Evolutionary conservation across 768 basidiomycete genomes (phyloP), one percentile per base, ranked within the genome.

Genomic region (Lactarius indigo): DNA sequence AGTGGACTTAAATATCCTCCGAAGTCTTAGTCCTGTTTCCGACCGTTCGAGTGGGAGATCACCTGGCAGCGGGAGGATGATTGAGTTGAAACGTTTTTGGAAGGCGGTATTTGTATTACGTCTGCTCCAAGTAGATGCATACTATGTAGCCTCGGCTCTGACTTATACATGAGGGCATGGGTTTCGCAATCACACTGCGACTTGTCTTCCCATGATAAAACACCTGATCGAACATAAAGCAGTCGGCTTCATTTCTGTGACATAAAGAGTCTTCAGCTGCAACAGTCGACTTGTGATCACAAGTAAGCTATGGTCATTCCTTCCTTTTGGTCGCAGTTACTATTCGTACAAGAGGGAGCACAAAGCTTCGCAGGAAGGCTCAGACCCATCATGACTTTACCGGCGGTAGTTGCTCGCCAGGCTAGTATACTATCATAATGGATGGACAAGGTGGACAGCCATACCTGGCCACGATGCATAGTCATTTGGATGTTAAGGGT

Each of bases 1-100:
- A 77, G 73, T 31, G 87, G 85, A 33, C 81, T 91, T 74, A 81
- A 78, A 67, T 91, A 90, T 72, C 81, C 80, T 28, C 83, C 81
- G 0, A 90, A 89, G 76, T 75, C 79, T 10, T 80, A 81, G 1
- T 70, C 72, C 7, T 5, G 50, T 52, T 52, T 26, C 50, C 5
- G 13, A 13, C 20, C 2, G 15, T 26, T 47, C 42, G n/a, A 44
- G 2, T 52, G 12, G 6, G 23, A 12, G n/a, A n/a, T 12, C 10
- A 12, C n/a, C n/a, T 12, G n/a, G 23, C 50, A 7, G 26, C 13
- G 50, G 50, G 50, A 50, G 26, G 26, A 52, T 26, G 23, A 13
- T 23, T 13, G 50, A 26, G 26, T 15, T 26, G 13, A 52, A 52
- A 52, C 23, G 23, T 52, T 52, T 23, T 15, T 13, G 23, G 41